Evolutionary conservation across 768 basidiomycete genomes (phyloP).

Genomic region (Amanita muscaria): DNA sequence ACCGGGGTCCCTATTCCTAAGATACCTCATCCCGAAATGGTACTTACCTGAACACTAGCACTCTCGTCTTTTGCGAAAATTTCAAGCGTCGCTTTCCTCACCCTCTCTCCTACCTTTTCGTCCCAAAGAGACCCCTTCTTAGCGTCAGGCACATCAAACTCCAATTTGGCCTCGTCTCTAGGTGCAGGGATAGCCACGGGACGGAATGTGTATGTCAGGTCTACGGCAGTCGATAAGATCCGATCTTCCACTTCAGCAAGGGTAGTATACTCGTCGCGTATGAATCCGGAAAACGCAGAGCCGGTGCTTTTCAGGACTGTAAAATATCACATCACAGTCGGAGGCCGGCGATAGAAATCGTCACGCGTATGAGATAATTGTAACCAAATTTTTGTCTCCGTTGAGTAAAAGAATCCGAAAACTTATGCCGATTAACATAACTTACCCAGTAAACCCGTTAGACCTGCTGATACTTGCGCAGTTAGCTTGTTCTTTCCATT

Average conservation of each 20-base stretch:
- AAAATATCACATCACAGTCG: not conserved
- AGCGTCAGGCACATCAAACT: constrained; percentile 34
- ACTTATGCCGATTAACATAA: not conserved
- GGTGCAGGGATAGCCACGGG: constrained; percentile 39
- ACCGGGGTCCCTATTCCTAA: not conserved
- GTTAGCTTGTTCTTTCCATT: constrained; percentile 51
- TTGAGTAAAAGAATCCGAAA: not conserved
- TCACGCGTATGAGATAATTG: not conserved
- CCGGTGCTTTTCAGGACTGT: constrained; percentile 89
- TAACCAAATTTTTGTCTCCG: not conserved
- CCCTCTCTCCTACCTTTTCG: constrained; percentile 39
- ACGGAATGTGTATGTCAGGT: constrained; percentile 61
- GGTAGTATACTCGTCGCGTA: constrained; percentile 85
- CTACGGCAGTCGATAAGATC: constrained; percentile 84
- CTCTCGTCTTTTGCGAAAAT: constrained; percentile 83
- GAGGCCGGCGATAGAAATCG: not conserved
- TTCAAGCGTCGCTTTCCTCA: constrained; percentile 61
- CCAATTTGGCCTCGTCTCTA: constrained; percentile 41
- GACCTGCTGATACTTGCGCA: constrained; percentile 57
- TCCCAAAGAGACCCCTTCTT: constrained; percentile 51
- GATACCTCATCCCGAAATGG: not conserved
- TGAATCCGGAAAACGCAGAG: constrained; percentile 74
- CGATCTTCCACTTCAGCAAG: constrained; percentile 77
- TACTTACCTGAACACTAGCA: constrained; percentile 81
- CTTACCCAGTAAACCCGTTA: constrained; percentile 76